phyloP scores from a whole-genome alignment of 257 asterid species.

The Cinchona pubescens region DNA sequence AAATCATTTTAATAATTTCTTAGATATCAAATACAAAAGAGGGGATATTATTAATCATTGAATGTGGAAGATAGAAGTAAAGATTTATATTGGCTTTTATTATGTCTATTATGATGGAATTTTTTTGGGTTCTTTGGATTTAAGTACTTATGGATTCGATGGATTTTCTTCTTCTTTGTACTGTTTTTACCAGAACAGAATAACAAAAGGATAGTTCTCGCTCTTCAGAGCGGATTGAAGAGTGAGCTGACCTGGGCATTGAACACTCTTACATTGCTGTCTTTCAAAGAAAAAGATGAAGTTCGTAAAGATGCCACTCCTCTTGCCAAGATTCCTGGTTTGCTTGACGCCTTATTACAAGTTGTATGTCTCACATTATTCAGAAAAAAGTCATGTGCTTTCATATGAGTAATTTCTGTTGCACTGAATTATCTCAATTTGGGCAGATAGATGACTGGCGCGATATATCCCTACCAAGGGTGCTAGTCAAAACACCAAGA shows the following conservation, averaged over 20 bases:
- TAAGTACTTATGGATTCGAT: neutral
- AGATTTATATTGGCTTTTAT: neutral
- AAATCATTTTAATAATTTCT: too few relatives aligned
- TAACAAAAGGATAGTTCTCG: slow-evolving; percentile 84
- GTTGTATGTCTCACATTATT: slow-evolving; percentile 56
- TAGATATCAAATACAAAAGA: neutral
- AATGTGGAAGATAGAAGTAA: neutral
- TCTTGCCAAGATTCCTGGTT: slow-evolving; percentile 87
- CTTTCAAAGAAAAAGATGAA: slow-evolving; percentile 96
- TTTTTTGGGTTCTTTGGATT: neutral
- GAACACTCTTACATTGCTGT: slow-evolving; percentile 87
- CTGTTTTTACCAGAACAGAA: slow-evolving; percentile 71
- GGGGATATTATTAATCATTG: neutral
- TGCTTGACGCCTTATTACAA: slow-evolving; percentile 94
- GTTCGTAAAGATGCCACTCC: slow-evolving; percentile 92
- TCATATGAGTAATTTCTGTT: neutral
- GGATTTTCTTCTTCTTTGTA: slow-evolving; percentile 16
- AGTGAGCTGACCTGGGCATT: slow-evolving; percentile 96
- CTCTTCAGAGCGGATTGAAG: slow-evolving; percentile 97
- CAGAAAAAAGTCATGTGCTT: neutral
- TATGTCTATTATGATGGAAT: neutral
- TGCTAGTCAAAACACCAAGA: slow-evolving; percentile 69
- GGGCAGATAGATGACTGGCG: slow-evolving; percentile 98
- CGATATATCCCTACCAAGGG: slow-evolving; percentile 85
- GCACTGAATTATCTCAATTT: neutral